Conservation (phyloP, 306 rosid genomes). For the Quercus parvula region DNA sequence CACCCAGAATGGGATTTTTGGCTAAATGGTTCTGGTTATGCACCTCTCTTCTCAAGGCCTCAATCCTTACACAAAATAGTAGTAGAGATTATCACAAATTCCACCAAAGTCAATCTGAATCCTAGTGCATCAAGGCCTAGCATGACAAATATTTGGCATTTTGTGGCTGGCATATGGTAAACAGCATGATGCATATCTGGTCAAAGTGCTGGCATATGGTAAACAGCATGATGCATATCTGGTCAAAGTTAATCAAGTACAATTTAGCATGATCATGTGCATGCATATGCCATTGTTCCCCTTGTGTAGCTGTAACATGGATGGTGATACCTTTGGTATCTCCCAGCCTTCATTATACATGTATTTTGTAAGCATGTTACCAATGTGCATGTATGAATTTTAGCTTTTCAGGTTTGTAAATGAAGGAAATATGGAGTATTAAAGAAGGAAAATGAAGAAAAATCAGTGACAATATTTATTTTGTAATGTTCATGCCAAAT, state of each 20-base stretch:
- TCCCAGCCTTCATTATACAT: not conserved
- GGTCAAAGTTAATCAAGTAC: not conserved
- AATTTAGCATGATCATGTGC: not conserved
- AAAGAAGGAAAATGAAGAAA: too few relatives aligned
- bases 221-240: not conserved
- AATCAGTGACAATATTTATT: too few relatives aligned
- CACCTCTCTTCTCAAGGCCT: conserved; percentile 94
- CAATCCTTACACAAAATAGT: conserved; percentile 87
- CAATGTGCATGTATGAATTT: not conserved
- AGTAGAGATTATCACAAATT: conserved; percentile 72
- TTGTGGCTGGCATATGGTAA: not conserved
- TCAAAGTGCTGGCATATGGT: not conserved
- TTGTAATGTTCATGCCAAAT: too few relatives aligned
- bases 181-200: not conserved
- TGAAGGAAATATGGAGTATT: too few relatives aligned
- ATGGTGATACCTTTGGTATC: not conserved
- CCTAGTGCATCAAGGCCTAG: not conserved
- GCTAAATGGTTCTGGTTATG: conserved; percentile 83
- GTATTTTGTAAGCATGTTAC: not conserved
- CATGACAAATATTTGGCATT: not conserved
- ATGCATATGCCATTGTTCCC: not conserved
- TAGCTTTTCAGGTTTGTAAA: too few relatives aligned
- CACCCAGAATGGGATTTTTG: conserved; percentile 71
- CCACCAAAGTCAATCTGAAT: conserved; percentile 7
- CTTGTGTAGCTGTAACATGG: not conserved